Percentiles rank a stretch among this genome's conserved stretches.
Evolutionary conservation across 1,284 basidiomycete species (phyloP).

Genomic region (Moesziomyces parantarcticus): DNA sequence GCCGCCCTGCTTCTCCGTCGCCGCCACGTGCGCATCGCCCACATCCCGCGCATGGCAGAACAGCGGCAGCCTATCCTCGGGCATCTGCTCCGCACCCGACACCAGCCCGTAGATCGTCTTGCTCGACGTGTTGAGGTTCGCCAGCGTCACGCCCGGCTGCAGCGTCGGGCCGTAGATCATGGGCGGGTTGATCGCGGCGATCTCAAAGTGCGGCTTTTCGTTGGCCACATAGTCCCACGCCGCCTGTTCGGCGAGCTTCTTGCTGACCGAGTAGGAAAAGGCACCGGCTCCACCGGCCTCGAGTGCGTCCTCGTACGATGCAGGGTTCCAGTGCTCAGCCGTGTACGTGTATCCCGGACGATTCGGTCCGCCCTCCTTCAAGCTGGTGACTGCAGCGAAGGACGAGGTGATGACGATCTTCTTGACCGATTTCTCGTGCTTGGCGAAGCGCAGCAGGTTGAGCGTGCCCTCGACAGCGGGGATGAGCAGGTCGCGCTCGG

Average conservation of each 20-base stretch:
- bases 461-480: slow-evolving; percentile 68
- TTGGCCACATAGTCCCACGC: slow-evolving; percentile 58
- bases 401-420: slow-evolving; percentile 63
- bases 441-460: slow-evolving; percentile 59
- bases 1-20: slow-evolving; percentile 44
- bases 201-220: slow-evolving; percentile 46
- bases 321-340: slow-evolving; percentile 57
- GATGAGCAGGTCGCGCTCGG: slow-evolving; percentile 64
- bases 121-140: slow-evolving; percentile 59
- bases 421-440: slow-evolving; percentile 53
- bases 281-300: slow-evolving; percentile 50
- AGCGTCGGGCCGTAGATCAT: slow-evolving; percentile 61
- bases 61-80: slow-evolving; percentile 66
- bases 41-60: slow-evolving; percentile 63
- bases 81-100: slow-evolving; percentile 42
- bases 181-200: slow-evolving; percentile 58
- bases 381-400: slow-evolving; percentile 59
- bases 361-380: slow-evolving; percentile 57
- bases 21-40: slow-evolving; percentile 62
- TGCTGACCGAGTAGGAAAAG: slow-evolving; percentile 58
- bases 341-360: slow-evolving; percentile 57
- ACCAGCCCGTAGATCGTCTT: slow-evolving; percentile 62
- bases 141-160: slow-evolving; percentile 47
- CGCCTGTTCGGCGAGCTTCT: slow-evolving; percentile 62
- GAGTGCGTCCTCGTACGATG: slow-evolving; percentile 53